Conservation (phyloP, 1,139 yeast species). For the Hyphopichia khmerensis region DNA sequence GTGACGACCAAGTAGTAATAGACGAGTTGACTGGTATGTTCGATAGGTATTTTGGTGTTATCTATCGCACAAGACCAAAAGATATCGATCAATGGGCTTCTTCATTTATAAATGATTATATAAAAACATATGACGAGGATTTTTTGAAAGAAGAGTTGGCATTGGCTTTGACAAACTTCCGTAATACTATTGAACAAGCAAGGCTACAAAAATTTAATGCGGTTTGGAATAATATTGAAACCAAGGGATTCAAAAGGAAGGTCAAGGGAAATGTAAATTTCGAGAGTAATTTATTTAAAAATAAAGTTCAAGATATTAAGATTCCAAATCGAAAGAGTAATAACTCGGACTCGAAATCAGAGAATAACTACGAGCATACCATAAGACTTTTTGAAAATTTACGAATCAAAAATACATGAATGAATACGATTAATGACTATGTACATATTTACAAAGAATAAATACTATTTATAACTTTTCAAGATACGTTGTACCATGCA, state of each 20-base stretch:
- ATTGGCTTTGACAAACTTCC: neutral
- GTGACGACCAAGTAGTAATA: conserved; percentile 4
- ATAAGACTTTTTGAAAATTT: too few relatives aligned
- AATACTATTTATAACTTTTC: conserved; percentile 5
- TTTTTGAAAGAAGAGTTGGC: conserved; percentile 1
- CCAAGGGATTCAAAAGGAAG: neutral
- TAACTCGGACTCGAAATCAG: too few relatives aligned
- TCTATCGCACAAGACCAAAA: conserved; percentile 8
- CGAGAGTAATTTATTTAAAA: neutral
- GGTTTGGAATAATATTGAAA: neutral
- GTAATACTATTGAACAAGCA: neutral
- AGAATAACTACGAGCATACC: too few relatives aligned
- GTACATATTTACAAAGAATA: neutral
- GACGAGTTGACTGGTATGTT: conserved; percentile 10
- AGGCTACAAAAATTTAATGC: neutral
- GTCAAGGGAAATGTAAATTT: neutral
- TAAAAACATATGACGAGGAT: neutral
- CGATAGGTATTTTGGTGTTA: conserved; percentile 11
- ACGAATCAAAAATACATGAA: too few relatives aligned
- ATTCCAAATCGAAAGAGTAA: neutral
- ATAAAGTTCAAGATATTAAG: neutral
- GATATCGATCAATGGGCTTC: conserved; percentile 10
- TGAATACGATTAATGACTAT: neutral
- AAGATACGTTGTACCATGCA: conserved; percentile 20
- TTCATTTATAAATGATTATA: conserved; percentile 8